phyloP scores from a whole-genome alignment of 495 filamentous ascomycete species.

The Tuber indicum region DNA sequence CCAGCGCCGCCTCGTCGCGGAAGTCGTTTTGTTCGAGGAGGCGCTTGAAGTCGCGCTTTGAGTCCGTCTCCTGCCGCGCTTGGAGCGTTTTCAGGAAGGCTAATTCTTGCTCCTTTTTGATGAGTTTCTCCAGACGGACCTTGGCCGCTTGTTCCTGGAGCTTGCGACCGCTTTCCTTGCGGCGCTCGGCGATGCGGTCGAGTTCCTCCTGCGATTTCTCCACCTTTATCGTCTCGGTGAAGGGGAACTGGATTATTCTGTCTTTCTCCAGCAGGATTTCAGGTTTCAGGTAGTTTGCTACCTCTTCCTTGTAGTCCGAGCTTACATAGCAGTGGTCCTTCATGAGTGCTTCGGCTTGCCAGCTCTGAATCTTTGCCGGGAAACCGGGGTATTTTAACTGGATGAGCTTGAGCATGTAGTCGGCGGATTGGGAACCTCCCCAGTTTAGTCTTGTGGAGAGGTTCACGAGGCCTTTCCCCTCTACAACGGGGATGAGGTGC shows the following conservation, averaged over 20 bases:
- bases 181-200: constrained; percentile 75
- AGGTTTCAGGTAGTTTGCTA: constrained; percentile 71
- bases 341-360: constrained; percentile 79
- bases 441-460: constrained; percentile 87
- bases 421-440: constrained; percentile 81
- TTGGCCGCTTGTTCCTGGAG: constrained; percentile 95
- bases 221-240: constrained; percentile 75
- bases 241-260: constrained; percentile 83
- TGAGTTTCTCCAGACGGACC: constrained; percentile 87
- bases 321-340: constrained; percentile 88
- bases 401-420: constrained; percentile 83
- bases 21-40: constrained; percentile 84
- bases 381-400: constrained; percentile 87
- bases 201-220: constrained; percentile 93
- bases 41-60: constrained; percentile 82
- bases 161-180: constrained; percentile 83
- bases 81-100: constrained; percentile 88
- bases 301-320: constrained; percentile 69
- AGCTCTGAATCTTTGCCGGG: constrained; percentile 71
- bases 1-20: constrained; percentile 77
- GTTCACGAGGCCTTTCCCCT: constrained; percentile 71
- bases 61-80: constrained; percentile 53
- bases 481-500: constrained; percentile 88
- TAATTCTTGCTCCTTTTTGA: constrained; percentile 90
- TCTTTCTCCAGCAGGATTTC: constrained; percentile 82